Percentiles rank a stretch among this genome's conserved stretches.
Evolutionary conservation across 495 filamentous ascomycete genomes (phyloP).

Genomic region (Hypoxylon fuscum): DNA sequence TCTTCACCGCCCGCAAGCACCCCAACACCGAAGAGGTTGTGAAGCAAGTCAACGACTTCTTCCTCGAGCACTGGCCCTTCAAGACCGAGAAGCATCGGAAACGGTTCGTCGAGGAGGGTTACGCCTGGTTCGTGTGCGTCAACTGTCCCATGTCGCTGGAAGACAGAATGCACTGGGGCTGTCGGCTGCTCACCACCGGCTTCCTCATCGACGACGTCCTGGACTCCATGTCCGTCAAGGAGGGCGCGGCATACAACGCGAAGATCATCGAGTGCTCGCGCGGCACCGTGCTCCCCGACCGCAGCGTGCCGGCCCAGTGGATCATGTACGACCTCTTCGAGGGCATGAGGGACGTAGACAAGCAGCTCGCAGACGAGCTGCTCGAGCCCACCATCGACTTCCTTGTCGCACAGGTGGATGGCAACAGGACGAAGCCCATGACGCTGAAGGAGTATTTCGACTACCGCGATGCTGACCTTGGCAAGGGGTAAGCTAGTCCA

Average conservation of each 20-base stretch:
- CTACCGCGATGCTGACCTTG: conserved; percentile 48
- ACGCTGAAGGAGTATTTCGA: conserved; percentile 41
- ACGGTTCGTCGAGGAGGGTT: conserved; percentile 49
- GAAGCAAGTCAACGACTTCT: conserved; percentile 46
- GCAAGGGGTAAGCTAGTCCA: conserved; percentile 44
- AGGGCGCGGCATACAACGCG: conserved; percentile 48
- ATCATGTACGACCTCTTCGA: conserved; percentile 53
- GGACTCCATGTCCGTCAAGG: conserved; percentile 52
- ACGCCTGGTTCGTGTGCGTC: conserved; percentile 46
- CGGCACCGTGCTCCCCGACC: conserved; percentile 46
- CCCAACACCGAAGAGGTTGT: conserved; percentile 19
- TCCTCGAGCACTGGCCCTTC: conserved; percentile 51
- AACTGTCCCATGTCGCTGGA: conserved; percentile 50
- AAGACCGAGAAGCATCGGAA: conserved; percentile 25
- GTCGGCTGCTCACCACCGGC: conserved; percentile 44
- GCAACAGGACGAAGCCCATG: conserved; percentile 26
- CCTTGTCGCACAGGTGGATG: conserved; percentile 49
- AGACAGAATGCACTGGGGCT: conserved; percentile 48
- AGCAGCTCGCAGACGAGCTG: conserved; percentile 44
- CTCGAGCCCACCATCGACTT: conserved; percentile 48
- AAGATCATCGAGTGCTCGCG: conserved; percentile 49
- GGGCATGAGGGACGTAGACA: conserved; percentile 47
- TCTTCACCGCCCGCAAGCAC: too few species aligned
- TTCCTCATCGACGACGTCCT: conserved; percentile 53
- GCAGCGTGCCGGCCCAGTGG: conserved; percentile 46